phyloP scores from a whole-genome alignment of 1,284 basidiomycete genomes.

The Pascua guehoae region DNA sequence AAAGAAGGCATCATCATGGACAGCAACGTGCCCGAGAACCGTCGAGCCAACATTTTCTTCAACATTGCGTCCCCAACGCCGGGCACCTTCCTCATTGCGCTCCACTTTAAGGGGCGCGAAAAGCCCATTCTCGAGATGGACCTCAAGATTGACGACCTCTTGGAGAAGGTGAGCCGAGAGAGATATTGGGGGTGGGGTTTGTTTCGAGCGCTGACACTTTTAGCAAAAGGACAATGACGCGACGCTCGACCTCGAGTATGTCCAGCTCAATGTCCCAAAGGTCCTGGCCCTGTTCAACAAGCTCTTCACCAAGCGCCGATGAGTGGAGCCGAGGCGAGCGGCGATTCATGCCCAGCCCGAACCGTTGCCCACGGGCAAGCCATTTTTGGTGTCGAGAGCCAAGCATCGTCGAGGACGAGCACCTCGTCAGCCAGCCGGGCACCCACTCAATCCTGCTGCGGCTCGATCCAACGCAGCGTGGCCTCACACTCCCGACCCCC shows the following conservation, averaged over 20 bases:
- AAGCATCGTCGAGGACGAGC: too few species aligned
- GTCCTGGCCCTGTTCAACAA: constrained; percentile 87
- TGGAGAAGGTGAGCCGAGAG: constrained; percentile 73
- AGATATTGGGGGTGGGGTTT: too few species aligned
- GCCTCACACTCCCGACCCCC: too few species aligned
- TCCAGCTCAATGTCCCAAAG: constrained; percentile 93
- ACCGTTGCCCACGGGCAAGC: too few species aligned
- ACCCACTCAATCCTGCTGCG: too few species aligned
- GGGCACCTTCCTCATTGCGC: constrained; percentile 96
- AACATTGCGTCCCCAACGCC: constrained; percentile 96
- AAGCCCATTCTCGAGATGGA: constrained; percentile 99
- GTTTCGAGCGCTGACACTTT: constrained; percentile 10
- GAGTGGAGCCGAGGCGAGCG: too few species aligned
- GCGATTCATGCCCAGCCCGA: too few species aligned
- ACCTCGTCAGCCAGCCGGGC: too few species aligned
- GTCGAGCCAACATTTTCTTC: constrained; percentile 96
- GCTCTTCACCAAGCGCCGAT: constrained; percentile 50
- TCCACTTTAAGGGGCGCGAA: constrained; percentile 98
- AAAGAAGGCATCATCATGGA: constrained; percentile 99
- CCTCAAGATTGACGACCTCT: constrained; percentile 94
- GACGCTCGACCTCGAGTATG: constrained; percentile 91
- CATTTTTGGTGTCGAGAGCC: not conserved
- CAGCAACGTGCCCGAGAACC: constrained; percentile 95
- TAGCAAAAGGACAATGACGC: constrained; percentile 99
- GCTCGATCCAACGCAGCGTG: too few species aligned